Base-by-base conservation (phyloP, 2,329 filamentous ascomycete species). In the Fusarium chaquense region DNA sequence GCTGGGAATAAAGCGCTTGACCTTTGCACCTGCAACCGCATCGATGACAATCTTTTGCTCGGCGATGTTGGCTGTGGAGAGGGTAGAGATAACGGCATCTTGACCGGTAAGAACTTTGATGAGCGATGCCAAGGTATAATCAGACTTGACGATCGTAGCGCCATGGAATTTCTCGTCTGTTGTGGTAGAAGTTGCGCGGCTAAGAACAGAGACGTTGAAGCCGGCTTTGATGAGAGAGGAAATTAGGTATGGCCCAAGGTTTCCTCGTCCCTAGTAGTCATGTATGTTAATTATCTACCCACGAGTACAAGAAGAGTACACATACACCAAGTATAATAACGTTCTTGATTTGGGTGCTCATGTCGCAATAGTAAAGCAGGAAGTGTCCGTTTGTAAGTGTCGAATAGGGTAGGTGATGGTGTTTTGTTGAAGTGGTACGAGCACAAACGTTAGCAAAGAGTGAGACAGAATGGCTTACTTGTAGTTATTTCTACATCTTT, bases 1-100 rank as follows among this genome's bases (percentile, higher is more conserved):
- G 7, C 62, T 64, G 0, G 62, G 62, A 16, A 64, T 64, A 2
- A 64, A 64, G 2, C 62, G 62, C 3, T 65, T 45, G 0, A 65
- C 52, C 12, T 59, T 64, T 5, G 62, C 62, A 28, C 45, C 38
- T 11, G 40, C 33, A 8, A 46, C 62, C 0, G 62, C 62, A 6
- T 64, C 62, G 5, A 64, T 59, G 0, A 64, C 52, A 1, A 15
- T 36, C 9, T 46, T 64, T 13, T 64, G 62, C 13, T 65, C 51
- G 2, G 33, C 38, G 2, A 65, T 46, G 4, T 64, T 64, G 13
- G 60, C 59, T 0, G 60, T 64, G 2, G 62, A 64, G 3, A 64
- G 45, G 0, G 62, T 64, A 0, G 62, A 64, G 2, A 64, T 64
- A 0, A 64, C 33, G 0, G 52, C 52, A n/a, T 64, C 62, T 28